phyloP scores from a whole-genome alignment of 495 filamentous ascomycete genomes.

The Podospora comata region DNA sequence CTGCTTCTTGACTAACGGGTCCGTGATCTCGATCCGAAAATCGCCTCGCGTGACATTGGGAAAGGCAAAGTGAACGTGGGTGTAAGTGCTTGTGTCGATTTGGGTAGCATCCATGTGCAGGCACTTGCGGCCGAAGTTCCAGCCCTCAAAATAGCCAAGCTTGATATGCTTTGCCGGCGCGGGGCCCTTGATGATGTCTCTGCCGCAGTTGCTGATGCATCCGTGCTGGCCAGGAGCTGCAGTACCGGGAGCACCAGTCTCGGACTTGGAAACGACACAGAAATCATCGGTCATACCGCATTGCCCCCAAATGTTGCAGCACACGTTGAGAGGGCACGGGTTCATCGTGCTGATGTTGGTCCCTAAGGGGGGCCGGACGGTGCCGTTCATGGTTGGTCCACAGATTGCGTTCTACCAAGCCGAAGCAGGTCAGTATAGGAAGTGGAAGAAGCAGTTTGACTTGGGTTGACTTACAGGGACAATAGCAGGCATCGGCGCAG shows the following conservation, averaged over 20 bases:
- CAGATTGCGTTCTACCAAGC: conserved; percentile 35
- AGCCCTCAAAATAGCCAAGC: conserved; percentile 33
- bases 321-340: conserved; percentile 36
- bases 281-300: conserved; percentile 48
- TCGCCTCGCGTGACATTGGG: conserved; percentile 7
- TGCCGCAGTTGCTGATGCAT: conserved; percentile 50
- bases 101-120: conserved; percentile 18
- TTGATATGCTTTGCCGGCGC: conserved; percentile 8
- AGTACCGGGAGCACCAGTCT: conserved; percentile 41
- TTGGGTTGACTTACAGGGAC: conserved; percentile 10
- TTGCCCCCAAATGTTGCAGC: conserved; percentile 43
- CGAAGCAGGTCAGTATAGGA: too few species aligned
- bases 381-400: conserved; percentile 31
- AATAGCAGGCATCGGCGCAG: neutral
- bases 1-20: conserved; percentile 12
- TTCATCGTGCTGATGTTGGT: conserved; percentile 27
- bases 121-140: conserved; percentile 28
- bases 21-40: conserved; percentile 13
- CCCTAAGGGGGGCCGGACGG: conserved; percentile 10
- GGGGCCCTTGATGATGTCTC: conserved; percentile 21
- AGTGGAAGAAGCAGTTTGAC: too few species aligned
- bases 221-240: neutral
- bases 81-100: conserved; percentile 19
- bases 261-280: conserved; percentile 29
- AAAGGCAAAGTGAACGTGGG: conserved; percentile 28